A percentile compares a stretch with the other conserved stretches of the same genome.
Conservation (phyloP, 2,329 filamentous ascomycete genomes). For the Nigrospora sphaerica region DNA sequence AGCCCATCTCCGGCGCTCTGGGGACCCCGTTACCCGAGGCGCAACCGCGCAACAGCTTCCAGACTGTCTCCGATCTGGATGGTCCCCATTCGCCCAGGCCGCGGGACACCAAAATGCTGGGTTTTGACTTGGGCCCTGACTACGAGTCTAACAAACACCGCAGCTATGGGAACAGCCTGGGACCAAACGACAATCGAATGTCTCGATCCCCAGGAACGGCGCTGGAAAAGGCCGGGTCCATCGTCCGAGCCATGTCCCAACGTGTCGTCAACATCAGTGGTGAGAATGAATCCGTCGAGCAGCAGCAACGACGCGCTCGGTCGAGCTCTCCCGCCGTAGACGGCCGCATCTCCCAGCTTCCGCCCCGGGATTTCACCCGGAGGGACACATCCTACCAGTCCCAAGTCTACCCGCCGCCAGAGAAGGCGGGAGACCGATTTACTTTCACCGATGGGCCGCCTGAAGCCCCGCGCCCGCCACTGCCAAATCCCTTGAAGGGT, state of each 20-base stretch:
- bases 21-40: constrained; percentile 30
- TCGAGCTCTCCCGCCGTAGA: constrained; percentile 48
- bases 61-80: constrained; percentile 44
- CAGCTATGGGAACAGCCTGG: constrained; percentile 50
- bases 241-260: constrained; percentile 84
- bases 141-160: constrained; percentile 40
- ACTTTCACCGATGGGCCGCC: constrained; percentile 16
- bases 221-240: constrained; percentile 63
- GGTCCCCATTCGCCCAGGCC: constrained; percentile 46
- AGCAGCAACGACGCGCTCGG: constrained; percentile 57
- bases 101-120: constrained; percentile 47
- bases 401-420: constrained; percentile 35
- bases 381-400: constrained; percentile 46
- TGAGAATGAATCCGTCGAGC: constrained; percentile 76
- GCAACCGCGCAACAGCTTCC: constrained; percentile 46
- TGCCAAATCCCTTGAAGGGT: constrained; percentile 75
- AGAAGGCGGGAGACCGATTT: constrained; percentile 35
- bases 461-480: constrained; percentile 27
- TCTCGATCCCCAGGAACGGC: constrained; percentile 58
- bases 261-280: constrained; percentile 97
- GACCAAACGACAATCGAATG: constrained; percentile 42
- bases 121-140: constrained; percentile 50
- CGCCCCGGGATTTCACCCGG: constrained; percentile 34
- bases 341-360: constrained; percentile 39
- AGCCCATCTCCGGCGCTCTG: constrained; percentile 47